phyloP scores from a whole-genome alignment of 352 stramenopile species.

The Phytophthora pistaciae region DNA sequence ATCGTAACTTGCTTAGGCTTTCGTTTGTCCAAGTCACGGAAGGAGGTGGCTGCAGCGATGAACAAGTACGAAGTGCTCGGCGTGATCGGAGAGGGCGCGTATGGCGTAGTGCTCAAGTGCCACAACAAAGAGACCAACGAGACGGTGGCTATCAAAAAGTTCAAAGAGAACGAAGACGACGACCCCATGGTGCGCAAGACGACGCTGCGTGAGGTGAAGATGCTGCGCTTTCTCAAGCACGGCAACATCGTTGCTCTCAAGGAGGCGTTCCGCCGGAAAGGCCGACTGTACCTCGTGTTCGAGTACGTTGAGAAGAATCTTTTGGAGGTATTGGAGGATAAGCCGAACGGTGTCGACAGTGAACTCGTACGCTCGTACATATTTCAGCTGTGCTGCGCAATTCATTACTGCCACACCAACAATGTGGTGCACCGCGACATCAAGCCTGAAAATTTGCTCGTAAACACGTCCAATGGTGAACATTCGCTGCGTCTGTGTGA shows the following conservation, averaged over 20 bases:
- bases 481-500: slow-evolving; percentile 99
- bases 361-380: slow-evolving; percentile 98
- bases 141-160: slow-evolving; percentile 99
- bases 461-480: slow-evolving; percentile 94
- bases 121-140: slow-evolving; percentile 96
- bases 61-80: slow-evolving; percentile 96
- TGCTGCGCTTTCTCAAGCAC: slow-evolving; percentile 98
- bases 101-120: slow-evolving; percentile 95
- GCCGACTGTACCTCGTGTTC: slow-evolving; percentile 97
- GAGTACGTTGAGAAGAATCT: slow-evolving; percentile 98
- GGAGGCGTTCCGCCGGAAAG: slow-evolving; percentile 98
- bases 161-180: slow-evolving; percentile 94
- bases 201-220: slow-evolving; percentile 97
- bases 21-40: slow-evolving; percentile 31
- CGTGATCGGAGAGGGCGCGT: slow-evolving; percentile 94
- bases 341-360: slow-evolving; percentile 85
- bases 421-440: slow-evolving; percentile 99
- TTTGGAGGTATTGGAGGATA: slow-evolving; percentile 95
- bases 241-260: slow-evolving; percentile 98
- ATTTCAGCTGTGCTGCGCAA: slow-evolving; percentile 97
- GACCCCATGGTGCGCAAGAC: slow-evolving; percentile 95
- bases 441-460: slow-evolving; percentile 99
- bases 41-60: slow-evolving; percentile 53
- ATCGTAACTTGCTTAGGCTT: slow-evolving; percentile 34
- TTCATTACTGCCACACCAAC: slow-evolving; percentile 97